Percentiles rank a stretch among this genome's conserved stretches.
Evolutionary conservation across 2,329 filamentous ascomycete species (phyloP).

Genomic region (Chaetomium sp.): DNA sequence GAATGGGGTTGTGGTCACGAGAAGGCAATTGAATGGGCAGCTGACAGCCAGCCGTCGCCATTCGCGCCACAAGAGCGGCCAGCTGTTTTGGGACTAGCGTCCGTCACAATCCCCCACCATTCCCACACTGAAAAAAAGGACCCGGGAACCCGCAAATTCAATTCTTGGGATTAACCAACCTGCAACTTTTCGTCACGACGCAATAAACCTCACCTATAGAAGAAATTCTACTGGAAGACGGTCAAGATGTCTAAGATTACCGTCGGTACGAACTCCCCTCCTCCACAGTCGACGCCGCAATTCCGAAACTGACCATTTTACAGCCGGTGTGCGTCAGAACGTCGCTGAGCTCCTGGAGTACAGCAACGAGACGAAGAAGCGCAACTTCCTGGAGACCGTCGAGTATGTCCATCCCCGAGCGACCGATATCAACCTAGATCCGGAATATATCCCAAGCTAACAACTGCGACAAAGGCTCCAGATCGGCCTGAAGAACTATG

Average conservation of each 20-base stretch:
- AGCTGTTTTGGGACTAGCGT: slow-evolving; percentile 5
- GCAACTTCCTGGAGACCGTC: slow-evolving; percentile 91
- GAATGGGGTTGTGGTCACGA: too few species aligned
- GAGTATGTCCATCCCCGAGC: slow-evolving; percentile 32
- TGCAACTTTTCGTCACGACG: slow-evolving; percentile 27
- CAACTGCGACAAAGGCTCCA: slow-evolving; percentile 33
- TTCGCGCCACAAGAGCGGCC: not conserved
- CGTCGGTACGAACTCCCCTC: slow-evolving; percentile 47
- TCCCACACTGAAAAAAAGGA: slow-evolving; percentile 19
- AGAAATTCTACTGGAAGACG: slow-evolving; percentile 77
- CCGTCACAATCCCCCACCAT: not conserved
- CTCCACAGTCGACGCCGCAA: not conserved
- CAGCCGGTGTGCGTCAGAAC: slow-evolving; percentile 91
- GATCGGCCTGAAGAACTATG: slow-evolving; percentile 97
- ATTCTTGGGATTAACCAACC: slow-evolving; percentile 8
- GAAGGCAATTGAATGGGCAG: too few species aligned
- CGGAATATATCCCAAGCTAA: too few species aligned
- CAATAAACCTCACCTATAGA: slow-evolving; percentile 67
- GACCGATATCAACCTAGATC: not conserved
- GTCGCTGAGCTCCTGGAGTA: slow-evolving; percentile 92
- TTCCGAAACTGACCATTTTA: slow-evolving; percentile 28
- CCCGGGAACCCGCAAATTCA: slow-evolving; percentile 15
- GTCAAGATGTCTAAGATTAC: slow-evolving; percentile 83
- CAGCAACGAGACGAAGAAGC: slow-evolving; percentile 87
- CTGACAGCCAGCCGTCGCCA: not conserved